A percentile compares a stretch with the other conserved stretches of the same genome.
These are phyloP conservation scores for Eucalyptus sp. DNA, from an alignment of 345 rosid species.

Conservation along the genomic window DNA sequence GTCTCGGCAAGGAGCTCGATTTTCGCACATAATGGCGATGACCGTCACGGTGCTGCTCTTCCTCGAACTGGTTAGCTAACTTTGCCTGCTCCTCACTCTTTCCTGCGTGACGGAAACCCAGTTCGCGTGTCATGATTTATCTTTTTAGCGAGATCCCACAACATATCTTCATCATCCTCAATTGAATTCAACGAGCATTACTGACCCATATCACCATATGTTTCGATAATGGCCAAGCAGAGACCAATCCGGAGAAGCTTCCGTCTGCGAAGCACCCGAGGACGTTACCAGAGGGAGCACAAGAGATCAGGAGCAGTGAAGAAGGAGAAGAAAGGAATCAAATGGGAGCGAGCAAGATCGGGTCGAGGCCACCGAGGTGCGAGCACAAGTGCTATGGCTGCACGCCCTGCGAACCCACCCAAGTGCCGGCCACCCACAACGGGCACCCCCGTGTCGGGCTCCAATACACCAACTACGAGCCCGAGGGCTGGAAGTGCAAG, in stretches of 20 bases:
- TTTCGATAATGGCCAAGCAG: not conserved
- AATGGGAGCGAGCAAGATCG: slow-evolving; percentile 26
- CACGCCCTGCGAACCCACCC: slow-evolving; percentile 66
- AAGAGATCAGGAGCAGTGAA: not conserved
- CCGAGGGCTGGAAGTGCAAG: slow-evolving; percentile 87
- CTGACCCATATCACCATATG: not conserved
- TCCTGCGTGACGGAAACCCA: not conserved
- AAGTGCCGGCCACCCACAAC: slow-evolving; percentile 45
- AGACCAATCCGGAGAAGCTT: not conserved
- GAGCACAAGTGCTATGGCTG: slow-evolving; percentile 68
- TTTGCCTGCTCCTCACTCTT: not conserved
- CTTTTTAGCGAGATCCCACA: not conserved
- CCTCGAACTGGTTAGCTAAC: slow-evolving; percentile 29
- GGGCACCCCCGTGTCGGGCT: slow-evolving; percentile 11
- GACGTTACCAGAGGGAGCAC: not conserved
- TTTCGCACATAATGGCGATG: slow-evolving; percentile 18
- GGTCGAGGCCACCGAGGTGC: slow-evolving; percentile 86
- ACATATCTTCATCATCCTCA: not conserved
- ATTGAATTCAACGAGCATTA: not conserved
- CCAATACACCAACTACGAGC: slow-evolving; percentile 69
- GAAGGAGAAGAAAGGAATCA: not conserved
- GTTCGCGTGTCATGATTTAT: not conserved
- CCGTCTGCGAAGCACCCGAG: not conserved
- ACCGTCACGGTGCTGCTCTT: not conserved
- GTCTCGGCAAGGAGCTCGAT: slow-evolving; percentile 32